Evolutionary conservation across 805 yeast genomes (phyloP), one percentile per base, ranked within the genome.

Genomic region (Candida peoriensis): DNA sequence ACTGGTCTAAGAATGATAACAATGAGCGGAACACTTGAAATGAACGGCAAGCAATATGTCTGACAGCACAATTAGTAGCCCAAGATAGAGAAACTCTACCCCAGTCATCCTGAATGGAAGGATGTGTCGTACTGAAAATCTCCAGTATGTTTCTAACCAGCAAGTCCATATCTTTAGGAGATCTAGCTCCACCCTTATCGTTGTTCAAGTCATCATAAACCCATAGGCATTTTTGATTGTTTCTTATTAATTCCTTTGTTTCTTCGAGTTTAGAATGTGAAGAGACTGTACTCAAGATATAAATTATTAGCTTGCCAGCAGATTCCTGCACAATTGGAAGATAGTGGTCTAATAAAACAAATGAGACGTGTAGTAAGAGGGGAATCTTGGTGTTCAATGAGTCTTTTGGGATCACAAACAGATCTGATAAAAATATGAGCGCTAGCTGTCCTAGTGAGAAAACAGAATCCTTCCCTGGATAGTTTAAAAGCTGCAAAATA

Each of bases 41-140:
- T 0, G 97, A 89, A 18, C 98, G 72, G 46, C 98, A 93, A 0
- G 99, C 98, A 46, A 93, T 75, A 55, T 94, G 99, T 51, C 97
- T 72, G 2, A 90, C 97, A 3, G 97, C 94, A 63, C 97, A 93
- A 2, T 96, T 81, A 0, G 98, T 93, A 0, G 98, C 97, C 98
- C 98, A 93, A 20, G 72, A 69, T 23, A 94, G 65, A 0, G 97
- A 81, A 4, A 74, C 76, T 22, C 80, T 64, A 33, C 95, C 81
- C 98, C 98, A 93, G 33, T 81, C 84, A 27, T 73, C 73, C 53
- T 82, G 94, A 26, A 88, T 63, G 10, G 50, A 59, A 1, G 78
- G 73, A 17, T 62, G 58, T 0, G 66, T 57, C 0, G 67, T 61
- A 7, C 63, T 43, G 46, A 87, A 76, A 1, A 83, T 67, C 17